Conservation (phyloP, 2,329 filamentous ascomycete genomes). For the Calonectria ilicicola region DNA sequence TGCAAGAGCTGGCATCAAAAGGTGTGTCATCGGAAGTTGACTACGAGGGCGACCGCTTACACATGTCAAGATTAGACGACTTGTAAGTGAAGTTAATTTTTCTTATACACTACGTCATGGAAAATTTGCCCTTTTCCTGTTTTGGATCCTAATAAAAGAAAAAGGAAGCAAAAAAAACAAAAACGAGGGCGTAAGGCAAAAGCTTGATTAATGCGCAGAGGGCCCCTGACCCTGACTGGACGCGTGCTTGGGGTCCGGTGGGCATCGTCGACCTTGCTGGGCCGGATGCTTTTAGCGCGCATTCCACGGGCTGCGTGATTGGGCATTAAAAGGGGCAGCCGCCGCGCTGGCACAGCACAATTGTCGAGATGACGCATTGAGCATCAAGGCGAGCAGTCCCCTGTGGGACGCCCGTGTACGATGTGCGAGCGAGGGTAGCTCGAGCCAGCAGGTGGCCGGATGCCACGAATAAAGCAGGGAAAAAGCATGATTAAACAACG, state of each 20-base stretch:
- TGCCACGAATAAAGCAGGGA: not conserved
- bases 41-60: not conserved
- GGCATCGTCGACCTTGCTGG: not conserved
- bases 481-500: not conserved
- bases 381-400: conserved; percentile 6
- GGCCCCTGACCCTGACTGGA: not conserved
- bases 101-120: not conserved
- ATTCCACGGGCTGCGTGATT: not conserved
- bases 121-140: not conserved
- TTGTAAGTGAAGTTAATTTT: not conserved
- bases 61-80: not conserved
- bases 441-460: not conserved
- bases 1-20: not conserved
- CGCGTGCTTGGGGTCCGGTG: not conserved
- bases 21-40: not conserved
- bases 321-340: not conserved
- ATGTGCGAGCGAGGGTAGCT: not conserved
- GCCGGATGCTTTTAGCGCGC: not conserved
- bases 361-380: not conserved
- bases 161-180: not conserved
- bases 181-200: not conserved
- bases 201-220: conserved; percentile 3
- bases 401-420: not conserved
- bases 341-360: not conserved
- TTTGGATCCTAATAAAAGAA: not conserved